Evolutionary conservation across 768 basidiomycete species (phyloP), one percentile per base, ranked within the genome.

Genomic region (Pulveroboletus ravenelii): DNA sequence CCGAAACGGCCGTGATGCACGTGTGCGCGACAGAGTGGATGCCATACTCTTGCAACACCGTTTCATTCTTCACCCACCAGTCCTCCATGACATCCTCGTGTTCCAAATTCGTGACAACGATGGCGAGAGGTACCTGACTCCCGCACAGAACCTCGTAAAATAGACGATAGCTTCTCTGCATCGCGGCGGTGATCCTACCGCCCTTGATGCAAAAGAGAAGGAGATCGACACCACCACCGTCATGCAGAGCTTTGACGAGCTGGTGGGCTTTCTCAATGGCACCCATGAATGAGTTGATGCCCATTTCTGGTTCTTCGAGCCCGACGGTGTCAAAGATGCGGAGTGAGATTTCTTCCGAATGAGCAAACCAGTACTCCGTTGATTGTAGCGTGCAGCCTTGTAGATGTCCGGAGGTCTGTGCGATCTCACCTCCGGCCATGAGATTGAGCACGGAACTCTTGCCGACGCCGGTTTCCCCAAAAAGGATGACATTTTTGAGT

Each of bases 61-160:
- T 1, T n/a, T 27, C 41, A n/a, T 59, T 59, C 5, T 14, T 43
- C 5, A 2, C 14, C 58, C 58, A 59, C 25, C 25, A 27, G 25
- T 27, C 25, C 25, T 27, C 25, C 25, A 27, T 27, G 25, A 27
- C 25, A 27, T 41, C 20, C 10, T 57, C 41, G 2, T 15, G 2
- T 29, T 57, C 56, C 9, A 57, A 30, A 8, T 50, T n/a, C 1
- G 56, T 57, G 23, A 58, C 44, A 17, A 58, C 32, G 41, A 58
- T n/a, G 4, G 55, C 56, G 15, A 58, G 45, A 1, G 50, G 57
- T 3, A 51, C 57, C 6, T 44, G 18, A 27, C 38, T 34, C 3
- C 5, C 53, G 20, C 58, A 55, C 18, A 59, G 10, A 23, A 58
- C 15, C 20, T 58, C 56, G 25, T 27, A 27, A 27, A 6, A 27